phyloP scores from a whole-genome alignment of 2,329 filamentous ascomycete species.

The Aspergillus oerlinghausenensis region DNA sequence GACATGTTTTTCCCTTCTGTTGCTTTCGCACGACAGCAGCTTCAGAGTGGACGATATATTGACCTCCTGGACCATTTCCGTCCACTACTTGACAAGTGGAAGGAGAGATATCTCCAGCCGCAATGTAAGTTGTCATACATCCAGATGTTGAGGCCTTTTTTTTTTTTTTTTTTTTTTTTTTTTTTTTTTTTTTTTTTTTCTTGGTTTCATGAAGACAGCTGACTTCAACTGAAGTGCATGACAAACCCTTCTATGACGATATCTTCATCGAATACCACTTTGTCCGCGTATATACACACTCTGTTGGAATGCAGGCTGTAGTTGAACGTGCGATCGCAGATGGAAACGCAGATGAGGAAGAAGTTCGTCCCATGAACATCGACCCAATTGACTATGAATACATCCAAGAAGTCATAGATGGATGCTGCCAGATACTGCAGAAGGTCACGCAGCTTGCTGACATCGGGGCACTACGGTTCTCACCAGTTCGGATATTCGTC shows the following conservation, averaged over 20 bases:
- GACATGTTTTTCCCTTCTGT: constrained; percentile 50
- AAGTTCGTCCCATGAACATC: constrained; percentile 42
- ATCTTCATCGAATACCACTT: constrained; percentile 52
- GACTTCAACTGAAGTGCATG: constrained; percentile 14
- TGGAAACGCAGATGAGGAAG: constrained; percentile 24
- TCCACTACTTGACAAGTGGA: constrained; percentile 35
- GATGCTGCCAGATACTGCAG: constrained; percentile 49
- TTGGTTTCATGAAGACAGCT: background rate
- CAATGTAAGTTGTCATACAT: constrained; percentile 14
- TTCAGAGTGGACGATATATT: constrained; percentile 47
- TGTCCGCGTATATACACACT: constrained; percentile 41
- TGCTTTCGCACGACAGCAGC: constrained; percentile 31
- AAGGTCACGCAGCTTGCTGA: constrained; percentile 48
- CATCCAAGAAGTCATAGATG: constrained; percentile 53
- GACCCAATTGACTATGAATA: constrained; percentile 51
- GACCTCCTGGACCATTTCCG: constrained; percentile 43
- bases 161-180: no score
- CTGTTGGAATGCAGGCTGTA: constrained; percentile 53
- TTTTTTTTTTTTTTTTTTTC: no score
- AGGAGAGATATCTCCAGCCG: constrained; percentile 31
- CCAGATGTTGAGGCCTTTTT: background rate
- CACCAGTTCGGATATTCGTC: constrained; percentile 51
- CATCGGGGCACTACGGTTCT: constrained; percentile 45
- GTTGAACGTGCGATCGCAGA: constrained; percentile 49
- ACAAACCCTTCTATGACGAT: constrained; percentile 42